Evolutionary conservation across 176 grass and related monocot species (phyloP).

Genomic region (Saccharum spontaneum): DNA sequence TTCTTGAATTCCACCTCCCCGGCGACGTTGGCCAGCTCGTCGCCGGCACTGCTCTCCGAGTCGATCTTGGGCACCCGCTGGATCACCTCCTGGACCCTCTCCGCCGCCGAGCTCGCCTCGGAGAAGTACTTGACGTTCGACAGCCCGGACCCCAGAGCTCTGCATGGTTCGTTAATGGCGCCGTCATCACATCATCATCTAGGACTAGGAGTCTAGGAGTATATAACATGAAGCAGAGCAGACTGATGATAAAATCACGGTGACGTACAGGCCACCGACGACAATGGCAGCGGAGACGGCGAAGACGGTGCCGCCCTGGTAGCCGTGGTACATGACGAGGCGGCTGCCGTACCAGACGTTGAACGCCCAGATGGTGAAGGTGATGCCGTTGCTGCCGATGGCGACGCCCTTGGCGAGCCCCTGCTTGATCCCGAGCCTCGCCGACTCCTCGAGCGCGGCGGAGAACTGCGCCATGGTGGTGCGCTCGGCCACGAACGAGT

Average conservation of each 20-base stretch:
- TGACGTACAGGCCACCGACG: too few species aligned
- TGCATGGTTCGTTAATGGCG: conserved; percentile 6
- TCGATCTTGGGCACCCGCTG: conserved; percentile 77
- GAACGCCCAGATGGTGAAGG: conserved; percentile 50
- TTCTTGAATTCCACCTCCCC: conserved; percentile 81
- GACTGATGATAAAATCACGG: too few species aligned
- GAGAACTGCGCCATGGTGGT: conserved; percentile 62
- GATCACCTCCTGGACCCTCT: conserved; percentile 68
- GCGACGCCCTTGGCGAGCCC: conserved; percentile 84
- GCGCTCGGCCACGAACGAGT: conserved; percentile 83
- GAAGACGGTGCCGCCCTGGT: conserved; percentile 70
- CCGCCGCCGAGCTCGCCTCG: conserved; percentile 75
- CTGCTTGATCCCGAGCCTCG: conserved; percentile 70
- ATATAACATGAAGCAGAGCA: too few species aligned
- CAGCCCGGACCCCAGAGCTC: conserved; percentile 73
- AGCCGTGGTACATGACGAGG: conserved; percentile 89
- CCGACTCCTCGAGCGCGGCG: conserved; percentile 67
- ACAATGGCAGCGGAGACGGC: too few species aligned
- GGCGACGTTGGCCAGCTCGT: conserved; percentile 52
- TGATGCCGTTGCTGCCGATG: conserved; percentile 72
- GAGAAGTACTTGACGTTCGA: conserved; percentile 89
- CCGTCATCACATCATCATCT: too few species aligned
- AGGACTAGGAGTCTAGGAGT: too few species aligned
- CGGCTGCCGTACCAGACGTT: conserved; percentile 69
- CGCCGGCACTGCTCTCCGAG: conserved; percentile 56